Base-by-base conservation (phyloP, 2,329 filamentous ascomycete species). In the Curvularia sp. region DNA sequence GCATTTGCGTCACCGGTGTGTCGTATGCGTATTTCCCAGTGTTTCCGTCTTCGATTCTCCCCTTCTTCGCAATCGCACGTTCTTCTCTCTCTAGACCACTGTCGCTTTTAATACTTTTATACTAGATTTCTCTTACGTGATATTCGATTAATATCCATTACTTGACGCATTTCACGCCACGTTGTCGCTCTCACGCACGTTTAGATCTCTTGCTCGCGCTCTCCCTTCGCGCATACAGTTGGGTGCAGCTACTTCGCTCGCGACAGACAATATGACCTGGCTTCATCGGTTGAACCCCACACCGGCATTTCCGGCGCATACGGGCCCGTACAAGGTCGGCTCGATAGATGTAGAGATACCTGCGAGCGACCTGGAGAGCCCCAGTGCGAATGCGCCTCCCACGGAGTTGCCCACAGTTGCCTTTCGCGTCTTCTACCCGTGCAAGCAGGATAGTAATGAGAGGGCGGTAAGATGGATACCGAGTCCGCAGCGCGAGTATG, bases 291-390 rank as follows among this genome's bases (percentile, higher is more conserved):
- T 91, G 66, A 91, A 84, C 69, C 89, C 89, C 0, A 80, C 92
- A 4, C 91, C 91, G 1, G 77, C 83, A 1, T 93, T 96, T 57
- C 89, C 91, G 4, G 80, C 86, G 4, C 94, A 93, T 72, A 88
- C 88, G 0, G 92, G 91, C 0, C 89, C 90, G 0, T 88, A 92
- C 80, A 86, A 87, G 68, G 91, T 95, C 58, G 92, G 91, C 63
- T 91, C 89, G 2, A 82, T 92, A 65, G 92, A 96, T 69, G 83
- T 94, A 64, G 92, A 96, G 79, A 86, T 96, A 15, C 90, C 92
- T 43, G 82, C 89, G 9, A 72, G 78, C 13, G 79, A 84, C 38
- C 75, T 86, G 15, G 69, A 78, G 31, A 75, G 74, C 2, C 73
- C 77, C 1, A 81, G 83, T 28, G 85, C 88, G 0, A 81, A 84